Conservation (phyloP, 177 flowering plant species). For the Vitis hybrid region DNA sequence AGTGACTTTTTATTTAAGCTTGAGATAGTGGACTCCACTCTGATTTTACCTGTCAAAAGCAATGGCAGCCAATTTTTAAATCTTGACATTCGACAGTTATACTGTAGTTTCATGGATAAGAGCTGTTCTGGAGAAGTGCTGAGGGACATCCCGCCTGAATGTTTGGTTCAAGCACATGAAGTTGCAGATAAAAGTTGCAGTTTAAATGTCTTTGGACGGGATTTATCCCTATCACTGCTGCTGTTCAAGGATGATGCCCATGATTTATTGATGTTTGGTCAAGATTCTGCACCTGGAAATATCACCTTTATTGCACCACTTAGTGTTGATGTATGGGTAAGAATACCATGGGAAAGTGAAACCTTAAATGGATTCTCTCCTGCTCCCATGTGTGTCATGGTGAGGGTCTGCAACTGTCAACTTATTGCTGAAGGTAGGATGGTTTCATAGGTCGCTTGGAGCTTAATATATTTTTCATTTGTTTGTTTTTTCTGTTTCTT, state of each 20-base stretch:
- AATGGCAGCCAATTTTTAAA: constrained; percentile 41
- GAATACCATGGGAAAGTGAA: constrained; percentile 53
- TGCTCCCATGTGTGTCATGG: constrained; percentile 51
- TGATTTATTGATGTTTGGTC: constrained; percentile 17
- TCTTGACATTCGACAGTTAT: constrained; percentile 58
- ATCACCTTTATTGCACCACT: constrained; percentile 43
- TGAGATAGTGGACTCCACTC: constrained; percentile 68
- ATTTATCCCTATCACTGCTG: constrained; percentile 47
- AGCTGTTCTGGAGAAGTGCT: constrained; percentile 27
- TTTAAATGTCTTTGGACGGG: constrained; percentile 71
- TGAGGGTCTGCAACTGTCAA: constrained; percentile 44
- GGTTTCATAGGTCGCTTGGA: background rate
- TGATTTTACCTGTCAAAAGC: constrained; percentile 53
- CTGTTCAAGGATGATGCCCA: constrained; percentile 28
- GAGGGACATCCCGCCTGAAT: constrained; percentile 52
- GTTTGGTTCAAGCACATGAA: constrained; percentile 38
- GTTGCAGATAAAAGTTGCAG: constrained; percentile 31
- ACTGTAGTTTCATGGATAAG: constrained; percentile 36
- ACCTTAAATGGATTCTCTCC: constrained; percentile 17
- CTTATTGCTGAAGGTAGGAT: constrained; percentile 63
- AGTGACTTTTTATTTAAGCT: constrained; percentile 39
- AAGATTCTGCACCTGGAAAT: constrained; percentile 12
- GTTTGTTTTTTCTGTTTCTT: background rate
- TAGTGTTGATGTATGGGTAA: constrained; percentile 77
- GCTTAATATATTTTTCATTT: background rate